phyloP scores from a whole-genome alignment of 768 basidiomycete genomes.

The Tulasnella sp. region DNA sequence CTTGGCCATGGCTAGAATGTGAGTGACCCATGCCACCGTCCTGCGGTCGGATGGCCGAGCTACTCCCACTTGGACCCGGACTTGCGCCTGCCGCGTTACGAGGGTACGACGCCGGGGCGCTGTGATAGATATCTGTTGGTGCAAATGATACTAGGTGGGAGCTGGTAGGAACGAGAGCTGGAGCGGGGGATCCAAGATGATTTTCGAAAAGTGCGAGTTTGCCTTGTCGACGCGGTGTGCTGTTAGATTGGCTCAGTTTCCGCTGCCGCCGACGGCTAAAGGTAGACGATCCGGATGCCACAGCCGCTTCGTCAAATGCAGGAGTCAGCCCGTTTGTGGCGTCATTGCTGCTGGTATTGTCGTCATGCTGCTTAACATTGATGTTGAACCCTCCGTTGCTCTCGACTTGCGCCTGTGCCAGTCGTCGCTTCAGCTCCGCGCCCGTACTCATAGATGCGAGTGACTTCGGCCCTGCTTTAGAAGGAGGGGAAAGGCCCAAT shows the following conservation, averaged over 20 bases:
- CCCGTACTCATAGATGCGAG: conserved; percentile 8
- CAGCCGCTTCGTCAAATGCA: not conserved
- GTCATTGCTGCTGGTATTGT: too few species aligned
- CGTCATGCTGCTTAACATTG: not conserved
- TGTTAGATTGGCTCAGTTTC: conserved; percentile 76
- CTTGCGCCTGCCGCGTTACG: conserved; percentile 24
- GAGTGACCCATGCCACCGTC: not conserved
- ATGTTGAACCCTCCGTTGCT: conserved; percentile 2
- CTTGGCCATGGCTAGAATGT: conserved; percentile 17
- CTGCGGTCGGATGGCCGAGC: not conserved
- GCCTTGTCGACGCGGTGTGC: conserved; percentile 48
- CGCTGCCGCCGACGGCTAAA: conserved; percentile 53
- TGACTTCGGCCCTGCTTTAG: not conserved
- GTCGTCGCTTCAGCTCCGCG: conserved; percentile 7
- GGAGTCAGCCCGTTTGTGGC: not conserved
- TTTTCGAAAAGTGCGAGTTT: conserved; percentile 90
- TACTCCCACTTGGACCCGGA: not conserved
- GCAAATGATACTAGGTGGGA: conserved; percentile 11
- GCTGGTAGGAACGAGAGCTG: conserved; percentile 3
- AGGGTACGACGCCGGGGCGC: conserved; percentile 18
- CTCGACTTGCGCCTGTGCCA: conserved; percentile 1
- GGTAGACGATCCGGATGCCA: conserved; percentile 1
- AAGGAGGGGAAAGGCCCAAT: conserved; percentile 47
- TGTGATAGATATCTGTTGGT: conserved; percentile 14
- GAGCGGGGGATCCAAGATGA: conserved; percentile 33